Percentiles rank a stretch among this genome's conserved stretches.
phyloP scores from a whole-genome alignment of 2,329 filamentous ascomycete species.

The Claviceps purpurea region DNA sequence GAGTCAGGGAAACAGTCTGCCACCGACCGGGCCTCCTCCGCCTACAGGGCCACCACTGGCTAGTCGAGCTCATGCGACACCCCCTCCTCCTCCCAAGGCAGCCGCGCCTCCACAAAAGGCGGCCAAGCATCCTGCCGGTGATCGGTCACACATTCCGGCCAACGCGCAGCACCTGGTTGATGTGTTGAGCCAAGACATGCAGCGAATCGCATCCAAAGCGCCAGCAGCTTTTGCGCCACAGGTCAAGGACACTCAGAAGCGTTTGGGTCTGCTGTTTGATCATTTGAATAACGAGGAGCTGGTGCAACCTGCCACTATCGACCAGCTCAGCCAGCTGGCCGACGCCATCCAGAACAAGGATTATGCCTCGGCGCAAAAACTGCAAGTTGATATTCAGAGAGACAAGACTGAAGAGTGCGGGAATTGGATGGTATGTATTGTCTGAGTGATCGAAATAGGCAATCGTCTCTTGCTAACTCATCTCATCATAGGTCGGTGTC shows the following conservation, averaged over 20 bases:
- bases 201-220: conserved; percentile 73
- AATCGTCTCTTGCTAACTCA: not conserved
- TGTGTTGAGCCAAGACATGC: conserved; percentile 70
- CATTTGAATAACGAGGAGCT: conserved; percentile 94
- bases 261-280: conserved; percentile 86
- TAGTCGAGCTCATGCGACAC: conserved; percentile 20
- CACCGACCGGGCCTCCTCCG: conserved; percentile 29
- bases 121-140: conserved; percentile 64
- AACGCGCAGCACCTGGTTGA: conserved; percentile 68
- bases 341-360: conserved; percentile 54
- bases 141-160: conserved; percentile 77
- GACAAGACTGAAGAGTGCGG: conserved; percentile 71
- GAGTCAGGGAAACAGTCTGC: conserved; percentile 24
- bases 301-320: conserved; percentile 65
- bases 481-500: conserved; percentile 46
- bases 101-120: conserved; percentile 39
- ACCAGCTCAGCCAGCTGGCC: conserved; percentile 50
- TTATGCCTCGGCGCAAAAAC: conserved; percentile 50
- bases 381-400: conserved; percentile 64
- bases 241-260: conserved; percentile 87
- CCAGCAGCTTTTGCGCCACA: conserved; percentile 78
- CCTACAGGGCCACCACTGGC: conserved; percentile 18
- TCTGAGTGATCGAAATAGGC: not conserved
- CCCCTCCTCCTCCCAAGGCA: conserved; percentile 34
- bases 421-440: conserved; percentile 67